Evolutionary conservation across 2,329 filamentous ascomycete species (phyloP).

Genomic region (Aspergillus niger): DNA sequence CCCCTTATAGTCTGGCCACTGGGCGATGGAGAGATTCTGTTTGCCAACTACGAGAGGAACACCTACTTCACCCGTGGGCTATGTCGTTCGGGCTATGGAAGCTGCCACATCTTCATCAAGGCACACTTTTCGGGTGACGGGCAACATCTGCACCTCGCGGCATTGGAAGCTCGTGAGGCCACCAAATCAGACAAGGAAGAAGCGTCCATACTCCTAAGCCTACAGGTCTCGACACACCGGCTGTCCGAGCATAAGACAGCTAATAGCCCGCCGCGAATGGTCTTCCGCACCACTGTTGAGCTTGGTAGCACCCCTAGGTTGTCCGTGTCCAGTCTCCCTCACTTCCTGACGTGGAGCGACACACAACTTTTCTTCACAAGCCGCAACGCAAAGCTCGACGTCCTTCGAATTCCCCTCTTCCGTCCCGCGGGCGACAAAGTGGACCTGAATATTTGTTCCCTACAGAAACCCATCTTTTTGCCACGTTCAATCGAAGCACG

Average conservation of each 20-base stretch:
- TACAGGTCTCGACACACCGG: constrained; percentile 6
- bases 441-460: neutral
- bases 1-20: constrained; percentile 9
- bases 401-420: constrained; percentile 1
- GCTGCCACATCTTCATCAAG: constrained; percentile 7
- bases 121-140: constrained; percentile 4
- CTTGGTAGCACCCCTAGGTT: neutral
- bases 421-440: neutral
- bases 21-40: neutral
- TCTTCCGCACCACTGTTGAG: constrained; percentile 5
- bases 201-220: neutral
- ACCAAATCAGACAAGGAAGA: neutral
- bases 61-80: constrained; percentile 7
- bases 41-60: constrained; percentile 7
- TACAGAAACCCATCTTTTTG: neutral
- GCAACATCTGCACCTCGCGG: constrained; percentile 5
- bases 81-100: neutral
- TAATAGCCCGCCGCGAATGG: neutral
- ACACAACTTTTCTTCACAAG: constrained; percentile 6
- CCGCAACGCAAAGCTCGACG: neutral
- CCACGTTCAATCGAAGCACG: neutral
- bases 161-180: neutral
- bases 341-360: constrained; percentile 5
- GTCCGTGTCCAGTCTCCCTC: constrained; percentile 4
- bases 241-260: constrained; percentile 8